phyloP scores from a whole-genome alignment of 192 early-diverging fungal species.

The Umbelopsis ramanniana region DNA sequence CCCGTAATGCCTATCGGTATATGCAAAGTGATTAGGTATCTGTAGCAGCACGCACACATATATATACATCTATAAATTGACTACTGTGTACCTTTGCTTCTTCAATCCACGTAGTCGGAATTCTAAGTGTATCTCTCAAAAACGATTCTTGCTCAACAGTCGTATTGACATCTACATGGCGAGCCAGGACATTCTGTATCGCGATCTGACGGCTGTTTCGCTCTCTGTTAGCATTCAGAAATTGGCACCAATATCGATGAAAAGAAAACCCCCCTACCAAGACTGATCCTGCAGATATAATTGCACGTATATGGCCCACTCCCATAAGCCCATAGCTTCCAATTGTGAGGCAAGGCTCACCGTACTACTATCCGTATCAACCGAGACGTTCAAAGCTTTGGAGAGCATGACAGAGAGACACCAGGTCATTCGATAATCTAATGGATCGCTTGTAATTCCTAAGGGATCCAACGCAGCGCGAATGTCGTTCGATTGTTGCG shows the following conservation, averaged over 20 bases:
- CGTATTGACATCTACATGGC: not conserved
- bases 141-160: slow-evolving; percentile 47
- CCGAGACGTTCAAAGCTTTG: slow-evolving; percentile 44
- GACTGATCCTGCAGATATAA: not conserved
- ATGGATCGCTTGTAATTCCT: slow-evolving; percentile 55
- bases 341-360: slow-evolving; percentile 68
- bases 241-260: not conserved
- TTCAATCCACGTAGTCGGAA: slow-evolving; percentile 67
- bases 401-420: slow-evolving; percentile 53
- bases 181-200: slow-evolving; percentile 23
- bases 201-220: slow-evolving; percentile 13
- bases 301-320: slow-evolving; percentile 82
- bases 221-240: slow-evolving; percentile 30
- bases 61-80: no score
- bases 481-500: slow-evolving; percentile 51
- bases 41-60: no score
- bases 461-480: slow-evolving; percentile 64
- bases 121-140: slow-evolving; percentile 56
- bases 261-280: not conserved
- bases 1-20: slow-evolving; percentile 46
- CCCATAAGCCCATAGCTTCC: slow-evolving; percentile 77
- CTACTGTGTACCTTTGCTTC: slow-evolving; percentile 49
- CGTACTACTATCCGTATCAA: not conserved
- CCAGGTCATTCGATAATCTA: slow-evolving; percentile 75
- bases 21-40: slow-evolving; percentile 8